Percentiles rank a stretch among this genome's conserved stretches.
These are phyloP conservation scores for Podospora comata DNA, from an alignment of 495 filamentous ascomycete species.

Conservation along the genomic window DNA sequence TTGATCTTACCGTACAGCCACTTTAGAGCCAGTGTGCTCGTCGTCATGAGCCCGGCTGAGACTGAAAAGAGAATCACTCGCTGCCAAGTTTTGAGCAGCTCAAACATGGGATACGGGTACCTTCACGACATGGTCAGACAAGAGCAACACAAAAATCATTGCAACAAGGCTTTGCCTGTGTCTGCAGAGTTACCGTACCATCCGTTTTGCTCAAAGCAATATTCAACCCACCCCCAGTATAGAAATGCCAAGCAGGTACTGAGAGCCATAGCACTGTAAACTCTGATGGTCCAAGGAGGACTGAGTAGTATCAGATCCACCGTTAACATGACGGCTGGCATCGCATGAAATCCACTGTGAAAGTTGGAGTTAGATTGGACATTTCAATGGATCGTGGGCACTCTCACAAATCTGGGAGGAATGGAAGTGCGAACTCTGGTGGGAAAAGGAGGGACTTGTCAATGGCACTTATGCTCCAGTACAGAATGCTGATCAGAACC, in stretches of 20 bases:
- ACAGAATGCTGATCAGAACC: constrained; percentile 78
- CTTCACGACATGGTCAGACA: constrained; percentile 38
- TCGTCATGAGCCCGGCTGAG: constrained; percentile 68
- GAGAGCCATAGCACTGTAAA: constrained; percentile 57
- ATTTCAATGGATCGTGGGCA: neutral
- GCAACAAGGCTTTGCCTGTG: neutral
- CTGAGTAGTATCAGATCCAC: constrained; percentile 71
- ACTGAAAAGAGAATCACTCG: constrained; percentile 65
- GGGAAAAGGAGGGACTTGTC: constrained; percentile 55
- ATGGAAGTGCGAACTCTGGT: constrained; percentile 44
- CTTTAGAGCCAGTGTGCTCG: constrained; percentile 63
- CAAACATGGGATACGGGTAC: constrained; percentile 88
- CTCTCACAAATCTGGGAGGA: constrained; percentile 54
- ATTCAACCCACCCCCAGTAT: constrained; percentile 90
- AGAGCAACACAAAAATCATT: neutral
- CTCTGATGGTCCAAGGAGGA: constrained; percentile 74
- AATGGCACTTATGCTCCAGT: constrained; percentile 72
- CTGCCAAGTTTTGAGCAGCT: constrained; percentile 55
- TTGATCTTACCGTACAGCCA: constrained; percentile 69
- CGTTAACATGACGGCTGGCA: constrained; percentile 67
- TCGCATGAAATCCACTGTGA: constrained; percentile 64
- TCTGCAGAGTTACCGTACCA: constrained; percentile 39
- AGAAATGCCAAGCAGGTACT: constrained; percentile 63
- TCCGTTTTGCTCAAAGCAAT: constrained; percentile 70
- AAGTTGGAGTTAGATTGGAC: neutral